These are phyloP conservation scores for Amphirosellinia nigrospora DNA, from an alignment of 495 filamentous ascomycete genomes.

Conservation along the genomic window DNA sequence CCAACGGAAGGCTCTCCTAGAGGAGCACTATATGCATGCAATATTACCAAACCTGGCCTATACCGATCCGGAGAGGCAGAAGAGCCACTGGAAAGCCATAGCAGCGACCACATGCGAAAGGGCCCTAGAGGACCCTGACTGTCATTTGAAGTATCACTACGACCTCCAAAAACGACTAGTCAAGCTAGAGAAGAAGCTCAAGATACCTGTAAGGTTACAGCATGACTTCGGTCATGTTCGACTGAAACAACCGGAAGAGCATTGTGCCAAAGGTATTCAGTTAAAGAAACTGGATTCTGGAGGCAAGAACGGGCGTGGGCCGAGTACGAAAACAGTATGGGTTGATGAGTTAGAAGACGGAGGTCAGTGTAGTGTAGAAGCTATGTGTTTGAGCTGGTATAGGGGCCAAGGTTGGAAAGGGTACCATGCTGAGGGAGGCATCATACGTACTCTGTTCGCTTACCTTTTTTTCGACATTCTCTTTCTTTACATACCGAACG, in stretches of 20 bases:
- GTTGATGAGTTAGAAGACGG: slow-evolving; percentile 71
- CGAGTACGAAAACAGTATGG: slow-evolving; percentile 84
- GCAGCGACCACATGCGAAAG: slow-evolving; percentile 84
- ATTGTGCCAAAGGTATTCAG: slow-evolving; percentile 75
- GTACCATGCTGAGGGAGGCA: slow-evolving; percentile 89
- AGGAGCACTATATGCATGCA: slow-evolving; percentile 91
- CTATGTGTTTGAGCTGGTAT: slow-evolving; percentile 90
- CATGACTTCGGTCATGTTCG: slow-evolving; percentile 91
- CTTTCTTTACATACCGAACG: slow-evolving; percentile 92
- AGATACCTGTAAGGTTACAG: slow-evolving; percentile 83
- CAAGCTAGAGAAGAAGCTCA: slow-evolving; percentile 86
- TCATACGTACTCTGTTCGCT: slow-evolving; percentile 87
- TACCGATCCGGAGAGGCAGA: slow-evolving; percentile 55
- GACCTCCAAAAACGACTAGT: slow-evolving; percentile 90
- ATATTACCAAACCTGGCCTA: slow-evolving; percentile 53
- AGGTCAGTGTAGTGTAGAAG: slow-evolving; percentile 82
- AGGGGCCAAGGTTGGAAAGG: slow-evolving; percentile 87
- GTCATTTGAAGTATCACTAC: slow-evolving; percentile 90
- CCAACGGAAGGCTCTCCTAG: slow-evolving; percentile 89
- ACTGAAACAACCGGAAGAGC: slow-evolving; percentile 74
- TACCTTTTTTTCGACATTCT: slow-evolving; percentile 93
- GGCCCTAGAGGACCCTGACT: slow-evolving; percentile 84
- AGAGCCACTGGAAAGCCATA: slow-evolving; percentile 82
- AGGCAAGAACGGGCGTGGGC: slow-evolving; percentile 47
- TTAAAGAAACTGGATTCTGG: slow-evolving; percentile 62